Base-by-base conservation (phyloP, 2,329 filamentous ascomycete genomes). In the Nemania sp. region DNA sequence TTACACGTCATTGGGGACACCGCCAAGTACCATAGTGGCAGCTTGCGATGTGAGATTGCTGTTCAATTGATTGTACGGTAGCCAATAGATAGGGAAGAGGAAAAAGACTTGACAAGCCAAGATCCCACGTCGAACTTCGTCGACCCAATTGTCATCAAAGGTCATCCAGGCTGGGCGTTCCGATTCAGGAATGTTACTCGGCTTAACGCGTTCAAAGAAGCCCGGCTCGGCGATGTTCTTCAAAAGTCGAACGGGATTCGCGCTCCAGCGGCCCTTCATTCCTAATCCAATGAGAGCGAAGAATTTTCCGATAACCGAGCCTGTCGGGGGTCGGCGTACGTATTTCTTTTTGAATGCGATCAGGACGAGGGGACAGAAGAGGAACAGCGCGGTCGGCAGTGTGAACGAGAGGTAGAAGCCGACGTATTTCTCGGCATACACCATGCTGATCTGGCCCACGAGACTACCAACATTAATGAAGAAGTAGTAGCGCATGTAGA, bases 391-490 rank as follows among this genome's bases (percentile, higher is more conserved):
- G 77, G 59, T 61, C 8, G 80, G 69, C 66, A 76, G 76, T 79
- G 70, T 70, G 73, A 74, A 58, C 73, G 58, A 43, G 3, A 86
- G 1, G 78, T 86, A 89, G 80, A 86, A 91, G 3, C 83, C 84
- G 52, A 84, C 70, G 62, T 86, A 79, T 53, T 80, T 74, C 69
- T 91, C 88, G 83, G 83, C 0, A 17, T 40, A 40, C 12, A 84
- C 61, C 46, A 50, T 50, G 11, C 23, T 50, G 82, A 88, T 6
- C 30, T 57, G 51, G 0, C 59, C 59, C 1, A 57, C 41, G 80
- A 91, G 75, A 1, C 84, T 82, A n/a, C 87, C 88, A 14, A 91
- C 62, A 70, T 91, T 90, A 66, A 90, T 89, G 90, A 66, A 89
- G 51, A 88, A 76, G 71, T 90, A 90, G 69, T 89, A 90, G 70